Evolutionary conservation across 78 protist species (phyloP).

Genomic region (Monocercomonoides exilis): DNA sequence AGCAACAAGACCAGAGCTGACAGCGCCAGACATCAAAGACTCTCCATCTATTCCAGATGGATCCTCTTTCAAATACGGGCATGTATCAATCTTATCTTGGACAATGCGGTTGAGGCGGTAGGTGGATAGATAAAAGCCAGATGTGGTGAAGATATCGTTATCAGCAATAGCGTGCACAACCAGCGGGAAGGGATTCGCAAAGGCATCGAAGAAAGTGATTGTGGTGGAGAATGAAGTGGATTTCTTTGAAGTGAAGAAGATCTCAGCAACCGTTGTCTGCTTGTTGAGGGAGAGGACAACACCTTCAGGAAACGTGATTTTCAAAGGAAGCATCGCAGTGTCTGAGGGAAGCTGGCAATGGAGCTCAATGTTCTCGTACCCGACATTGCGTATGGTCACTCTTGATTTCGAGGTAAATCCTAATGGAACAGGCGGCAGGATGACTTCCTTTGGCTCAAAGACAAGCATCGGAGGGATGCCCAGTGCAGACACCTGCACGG

Average conservation of each 20-base stretch:
- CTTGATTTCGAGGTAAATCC: constrained; percentile 15
- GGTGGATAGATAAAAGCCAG: constrained; percentile 11
- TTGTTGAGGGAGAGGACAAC: not conserved
- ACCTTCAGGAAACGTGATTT: constrained; percentile 49
- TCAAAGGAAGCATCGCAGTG: constrained; percentile 19
- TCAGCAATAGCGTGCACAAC: constrained; percentile 45
- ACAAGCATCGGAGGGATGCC: constrained; percentile 38
- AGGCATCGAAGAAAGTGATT: constrained; percentile 40
- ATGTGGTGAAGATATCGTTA: constrained; percentile 22
- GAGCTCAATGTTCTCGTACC: constrained; percentile 53
- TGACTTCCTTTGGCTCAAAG: constrained; percentile 38
- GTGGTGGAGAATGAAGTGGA: constrained; percentile 46
- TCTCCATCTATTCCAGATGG: not conserved
- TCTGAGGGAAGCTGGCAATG: constrained; percentile 38
- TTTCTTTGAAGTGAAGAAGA: constrained; percentile 14
- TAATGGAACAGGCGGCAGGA: constrained; percentile 50
- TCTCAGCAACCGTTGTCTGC: not conserved
- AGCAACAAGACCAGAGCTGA: too few species aligned
- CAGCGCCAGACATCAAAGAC: too few species aligned
- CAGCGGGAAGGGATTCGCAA: constrained; percentile 28
- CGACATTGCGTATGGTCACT: constrained; percentile 40
- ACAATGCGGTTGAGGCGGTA: not conserved
- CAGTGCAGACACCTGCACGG: not conserved
- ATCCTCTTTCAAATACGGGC: not conserved
- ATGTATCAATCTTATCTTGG: not conserved